Evolutionary conservation across 2,329 filamentous ascomycete genomes (phyloP), one percentile per base, ranked within the genome.

Genomic region (Colletotrichum sp.): DNA sequence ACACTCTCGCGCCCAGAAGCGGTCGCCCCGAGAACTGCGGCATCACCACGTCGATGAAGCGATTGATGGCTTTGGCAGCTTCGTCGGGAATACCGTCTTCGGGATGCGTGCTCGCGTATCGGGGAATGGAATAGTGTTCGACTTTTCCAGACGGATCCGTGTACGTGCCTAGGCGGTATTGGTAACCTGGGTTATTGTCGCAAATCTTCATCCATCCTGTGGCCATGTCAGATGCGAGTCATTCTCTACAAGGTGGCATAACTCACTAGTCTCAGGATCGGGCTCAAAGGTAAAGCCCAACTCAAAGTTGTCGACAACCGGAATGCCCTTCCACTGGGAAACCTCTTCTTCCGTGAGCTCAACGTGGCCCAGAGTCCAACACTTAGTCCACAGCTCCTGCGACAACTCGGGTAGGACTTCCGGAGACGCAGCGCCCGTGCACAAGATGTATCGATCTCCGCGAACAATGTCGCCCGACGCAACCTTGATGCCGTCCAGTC

Each of bases 21-120:
- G 79, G 80, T 2, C 78, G 76, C n/a, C 76, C 78, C 0, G 78
- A 76, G 61, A 81, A 81, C 22, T 80, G 78, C 1, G 80, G 79
- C 71, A 80, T 80, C 8, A 80, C 75, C 9, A 77, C 69, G 34
- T 75, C 71, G 59, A 78, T 69, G 69, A 78, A 77, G 6, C 30
- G 63, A 2, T 64, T 71, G 19, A 78, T 73, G 8, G 69, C 74
- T 19, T 27, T 39, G 5, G 76, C 57, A 16, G 76, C 71, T 66
- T 78, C 77, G 1, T 77, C 71, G 1, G 77, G 76, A 25, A 78
- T 78, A 3, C 74, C 76, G 48, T 78, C 76, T 9, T 69, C 64
- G 2, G 73, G 70, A 28, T 75, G 70, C n/a, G 64, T 22, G 59
- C 75, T 77, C 3, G 77, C 75, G 44, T 78, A 78, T 16, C 77